Percentiles rank a stretch among this genome's conserved stretches.
These are phyloP conservation scores for Lipomyces sp. DNA, from an alignment of 805 yeast genomes.

Conservation along the genomic window DNA sequence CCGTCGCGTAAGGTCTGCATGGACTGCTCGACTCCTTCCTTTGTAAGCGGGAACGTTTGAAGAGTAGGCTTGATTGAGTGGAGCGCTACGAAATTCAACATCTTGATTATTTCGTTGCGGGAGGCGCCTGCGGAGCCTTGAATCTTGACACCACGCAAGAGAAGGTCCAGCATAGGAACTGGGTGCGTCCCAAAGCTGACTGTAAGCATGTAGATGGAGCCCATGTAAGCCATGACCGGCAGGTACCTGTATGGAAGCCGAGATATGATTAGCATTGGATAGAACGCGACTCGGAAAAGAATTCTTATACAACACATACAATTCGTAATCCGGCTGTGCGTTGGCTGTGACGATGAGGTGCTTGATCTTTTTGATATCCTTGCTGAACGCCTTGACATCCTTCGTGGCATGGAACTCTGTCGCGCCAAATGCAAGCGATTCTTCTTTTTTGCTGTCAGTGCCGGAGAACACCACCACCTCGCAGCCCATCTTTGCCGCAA, in stretches of 20 bases:
- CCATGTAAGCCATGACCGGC: not conserved
- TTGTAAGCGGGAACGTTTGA: not conserved
- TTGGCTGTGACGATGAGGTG: not conserved
- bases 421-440: slow-evolving; percentile 52
- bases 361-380: not conserved
- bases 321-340: not conserved
- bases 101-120: not conserved
- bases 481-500: slow-evolving; percentile 60
- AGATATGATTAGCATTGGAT: not conserved
- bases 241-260: not conserved
- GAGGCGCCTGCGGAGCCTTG: not conserved
- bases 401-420: slow-evolving; percentile 53
- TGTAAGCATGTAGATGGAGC: not conserved
- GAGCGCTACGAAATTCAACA: slow-evolving; percentile 7
- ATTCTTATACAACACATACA: not conserved
- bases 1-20: slow-evolving; percentile 1
- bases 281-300: too few relatives aligned
- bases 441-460: slow-evolving; percentile 47
- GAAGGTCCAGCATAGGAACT: not conserved
- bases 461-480: slow-evolving; percentile 58
- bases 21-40: not conserved
- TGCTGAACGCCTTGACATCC: slow-evolving; percentile 33
- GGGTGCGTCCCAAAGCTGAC: not conserved
- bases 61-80: slow-evolving; percentile 1
- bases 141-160: not conserved